Evolutionary conservation across 192 early-diverging fungal genomes (phyloP).

Genomic region (Kappamyces sp.): DNA sequence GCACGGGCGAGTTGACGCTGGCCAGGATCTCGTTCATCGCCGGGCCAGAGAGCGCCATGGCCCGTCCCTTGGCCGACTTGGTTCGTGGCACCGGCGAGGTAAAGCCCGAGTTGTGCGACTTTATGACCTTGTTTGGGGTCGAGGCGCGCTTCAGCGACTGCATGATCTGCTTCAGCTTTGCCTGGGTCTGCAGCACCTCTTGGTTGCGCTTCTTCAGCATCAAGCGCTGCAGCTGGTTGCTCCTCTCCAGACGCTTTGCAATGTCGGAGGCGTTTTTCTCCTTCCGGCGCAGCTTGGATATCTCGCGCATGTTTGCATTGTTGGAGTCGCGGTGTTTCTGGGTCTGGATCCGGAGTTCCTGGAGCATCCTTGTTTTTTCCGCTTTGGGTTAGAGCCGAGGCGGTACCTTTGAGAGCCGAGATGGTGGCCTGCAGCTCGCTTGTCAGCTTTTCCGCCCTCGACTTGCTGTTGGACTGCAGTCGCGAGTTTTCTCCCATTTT

Average conservation of each 20-base stretch:
- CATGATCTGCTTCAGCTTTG: conserved; percentile 34
- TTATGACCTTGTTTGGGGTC: conserved; percentile 23
- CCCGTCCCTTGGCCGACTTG: background rate
- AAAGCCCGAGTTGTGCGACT: conserved; percentile 7
- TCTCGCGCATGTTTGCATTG: conserved; percentile 37
- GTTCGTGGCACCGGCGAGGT: background rate
- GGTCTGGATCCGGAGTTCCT: conserved; percentile 65
- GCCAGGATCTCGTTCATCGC: conserved; percentile 6
- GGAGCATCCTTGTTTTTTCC: conserved; percentile 71
- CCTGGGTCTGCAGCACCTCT: conserved; percentile 40
- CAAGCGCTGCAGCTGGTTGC: conserved; percentile 43
- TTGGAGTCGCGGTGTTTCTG: conserved; percentile 56
- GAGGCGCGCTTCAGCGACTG: conserved; percentile 25
- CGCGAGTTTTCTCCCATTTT: conserved; percentile 35
- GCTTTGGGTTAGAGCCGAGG: conserved; percentile 21
- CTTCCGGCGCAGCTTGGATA: conserved; percentile 51
- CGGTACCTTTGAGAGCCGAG: conserved; percentile 54
- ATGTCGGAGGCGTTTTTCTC: conserved; percentile 45
- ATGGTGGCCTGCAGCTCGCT: conserved; percentile 61
- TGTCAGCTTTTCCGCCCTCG: conserved; percentile 48
- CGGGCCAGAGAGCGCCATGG: background rate
- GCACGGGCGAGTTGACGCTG: conserved; percentile 11
- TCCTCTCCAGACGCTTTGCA: conserved; percentile 35
- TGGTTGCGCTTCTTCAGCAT: conserved; percentile 53
- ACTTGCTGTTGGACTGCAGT: conserved; percentile 17